Percentiles rank a stretch among this genome's conserved stretches.
Evolutionary conservation across 129 eudicot species (phyloP).

Genomic region (Helianthus annuus): DNA sequence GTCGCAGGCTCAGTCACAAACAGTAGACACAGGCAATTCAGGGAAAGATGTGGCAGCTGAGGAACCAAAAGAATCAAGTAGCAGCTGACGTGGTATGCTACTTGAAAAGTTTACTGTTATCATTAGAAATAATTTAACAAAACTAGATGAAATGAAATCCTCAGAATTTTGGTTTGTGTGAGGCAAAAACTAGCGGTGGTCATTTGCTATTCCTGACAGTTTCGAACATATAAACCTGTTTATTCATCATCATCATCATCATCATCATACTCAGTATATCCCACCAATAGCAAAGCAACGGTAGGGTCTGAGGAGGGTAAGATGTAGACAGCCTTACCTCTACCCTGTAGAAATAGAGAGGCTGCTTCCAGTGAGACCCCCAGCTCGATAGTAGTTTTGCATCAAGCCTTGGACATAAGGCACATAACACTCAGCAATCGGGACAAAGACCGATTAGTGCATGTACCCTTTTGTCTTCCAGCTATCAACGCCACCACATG

Average conservation of each 20-base stretch:
- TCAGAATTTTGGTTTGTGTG: not conserved
- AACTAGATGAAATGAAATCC: not conserved
- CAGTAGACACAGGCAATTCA: constrained; percentile 49
- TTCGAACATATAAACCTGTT: not conserved
- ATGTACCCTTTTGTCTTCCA: too few species aligned
- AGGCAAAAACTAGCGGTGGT: not conserved
- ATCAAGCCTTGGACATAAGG: too few species aligned
- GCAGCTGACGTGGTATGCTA: constrained; percentile 33
- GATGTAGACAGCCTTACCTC: too few species aligned
- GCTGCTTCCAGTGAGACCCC: too few species aligned
- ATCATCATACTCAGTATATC: too few species aligned
- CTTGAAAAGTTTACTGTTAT: not conserved
- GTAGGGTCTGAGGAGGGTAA: too few species aligned
- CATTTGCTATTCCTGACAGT: not conserved
- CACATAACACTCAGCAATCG: too few species aligned
- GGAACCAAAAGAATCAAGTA: constrained; percentile 57
- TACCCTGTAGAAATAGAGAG: too few species aligned
- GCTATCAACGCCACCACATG: too few species aligned
- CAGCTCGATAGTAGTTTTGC: too few species aligned
- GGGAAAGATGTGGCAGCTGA: constrained; percentile 50
- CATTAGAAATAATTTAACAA: not conserved
- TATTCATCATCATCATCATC: not conserved
- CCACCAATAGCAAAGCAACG: too few species aligned
- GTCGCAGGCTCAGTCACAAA: constrained; percentile 48
- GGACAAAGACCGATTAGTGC: too few species aligned